Base-by-base conservation (phyloP, 257 asterid species). In the Galeopsis tetrahit region DNA sequence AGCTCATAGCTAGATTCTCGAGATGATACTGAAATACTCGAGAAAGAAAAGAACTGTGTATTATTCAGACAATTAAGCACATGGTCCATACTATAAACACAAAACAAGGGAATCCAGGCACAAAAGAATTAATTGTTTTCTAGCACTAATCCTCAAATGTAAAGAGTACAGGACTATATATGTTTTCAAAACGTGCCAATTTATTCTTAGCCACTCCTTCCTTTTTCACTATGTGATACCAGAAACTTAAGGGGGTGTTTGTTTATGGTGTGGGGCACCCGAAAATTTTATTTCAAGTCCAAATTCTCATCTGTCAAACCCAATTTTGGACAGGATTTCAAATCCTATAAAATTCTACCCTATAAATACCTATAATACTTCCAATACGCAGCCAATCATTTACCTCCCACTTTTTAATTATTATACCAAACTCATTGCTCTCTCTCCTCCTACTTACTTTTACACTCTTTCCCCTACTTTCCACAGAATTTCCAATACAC, bases 141-240 rank as follows among this genome's bases (percentile, higher is more conserved):
- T 33, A 58, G 52, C 21, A 71, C 10, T 58, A 75, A 75, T 34
- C 46, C n/a, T 35, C 32, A 60, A 43, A 39, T 36, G 10, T 28
- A 17, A 8, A 66, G 28, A 21, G 28, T 21, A 21, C 0, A 73
- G 43, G 35, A 21, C n/a, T 55, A 39, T 55, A 39, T 2, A 10
- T 36, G 56, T 60, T 60, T 28, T 48, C 40, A 28, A 44, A 70
- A 38, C 17, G 35, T 21, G 67, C 68, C 62, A 73, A 73, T 53
- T 53, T 13, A 63, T 56, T 38, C 14, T 7, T 64, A 35, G 46
- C 46, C 40, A 66, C 57, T 44, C 8, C 51, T 21, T 64, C 58
- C 65, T 36, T 43, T 46, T 1, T 56, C 76, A 48, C 44, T 49
- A 71, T 14, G 6, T 46, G 68, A 66, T 49, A 49, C 56, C 56